Percentiles rank a stretch among this genome's conserved stretches.
phyloP scores from a whole-genome alignment of 345 rosid species.

The Populus euphratica region DNA sequence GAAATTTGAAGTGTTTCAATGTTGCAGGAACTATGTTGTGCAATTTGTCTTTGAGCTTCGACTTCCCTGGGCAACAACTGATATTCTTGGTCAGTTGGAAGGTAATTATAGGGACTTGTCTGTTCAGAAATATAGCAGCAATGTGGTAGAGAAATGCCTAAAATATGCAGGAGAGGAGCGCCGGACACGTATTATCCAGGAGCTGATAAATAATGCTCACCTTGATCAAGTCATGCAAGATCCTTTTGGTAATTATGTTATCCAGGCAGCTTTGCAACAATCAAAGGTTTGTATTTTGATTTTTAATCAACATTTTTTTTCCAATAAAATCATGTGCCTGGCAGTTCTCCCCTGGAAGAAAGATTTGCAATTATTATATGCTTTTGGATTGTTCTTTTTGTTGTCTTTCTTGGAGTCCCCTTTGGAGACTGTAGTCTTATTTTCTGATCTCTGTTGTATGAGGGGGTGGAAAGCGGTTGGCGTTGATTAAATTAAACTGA shows the following conservation, averaged over 20 bases:
- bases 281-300: constrained; percentile 43
- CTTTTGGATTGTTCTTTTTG: neutral
- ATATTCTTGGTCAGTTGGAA: constrained; percentile 57
- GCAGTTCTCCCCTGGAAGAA: neutral
- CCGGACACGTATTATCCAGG: constrained; percentile 41
- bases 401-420: neutral
- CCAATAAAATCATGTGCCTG: neutral
- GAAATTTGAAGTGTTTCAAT: neutral
- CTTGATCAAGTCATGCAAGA: constrained; percentile 77
- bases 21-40: constrained; percentile 72
- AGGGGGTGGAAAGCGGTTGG: neutral
- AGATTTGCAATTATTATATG: neutral
- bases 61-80: constrained; percentile 49
- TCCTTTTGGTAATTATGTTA: constrained; percentile 78
- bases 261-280: constrained; percentile 70
- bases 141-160: constrained; percentile 82
- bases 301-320: neutral
- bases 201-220: constrained; percentile 52
- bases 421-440: neutral
- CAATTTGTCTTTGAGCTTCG: constrained; percentile 63
- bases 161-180: constrained; percentile 51
- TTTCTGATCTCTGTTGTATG: neutral
- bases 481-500: neutral
- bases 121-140: constrained; percentile 86
- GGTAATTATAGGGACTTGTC: constrained; percentile 73